Evolutionary conservation across 164 flowering plant genomes (phyloP), one percentile per base, ranked within the genome.

Genomic region (Vitis labrusca): DNA sequence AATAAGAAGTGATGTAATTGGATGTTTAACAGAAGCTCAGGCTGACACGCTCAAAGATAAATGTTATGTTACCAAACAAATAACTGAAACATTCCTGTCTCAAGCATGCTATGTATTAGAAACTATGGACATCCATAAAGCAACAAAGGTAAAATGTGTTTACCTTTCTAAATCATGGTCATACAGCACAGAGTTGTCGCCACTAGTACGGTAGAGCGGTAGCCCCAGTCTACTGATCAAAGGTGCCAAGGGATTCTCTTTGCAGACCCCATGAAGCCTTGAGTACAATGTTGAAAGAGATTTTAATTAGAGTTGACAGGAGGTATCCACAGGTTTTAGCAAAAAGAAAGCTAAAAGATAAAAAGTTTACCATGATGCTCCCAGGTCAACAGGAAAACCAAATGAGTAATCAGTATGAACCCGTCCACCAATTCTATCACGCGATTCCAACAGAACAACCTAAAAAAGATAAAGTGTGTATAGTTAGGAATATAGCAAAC

Each of bases 151-250:
- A 2, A 55, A 14, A 32, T 47, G 14, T 48, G 16, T 57, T 58
- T 75, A 89, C 98, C 98, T 93, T 71, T 96, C 99, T 64, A 96
- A 70, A 72, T 96, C 99, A 83, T 96, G 98, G 79, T 96, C 99
- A 85, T 93, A 93, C 74, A 96, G 66, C 62, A 93, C 95, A 30
- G 99, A 96, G 81, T 96, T 89, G 79, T 93, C 99, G 63, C 97
- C 98, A 72, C 99, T 93, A 2, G 99, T 96, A 60, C 99, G 91
- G 70, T 96, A 93, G 49, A 93, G 82, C 0, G 98, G 99, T 55
- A 93, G 72, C 54, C 95, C 97, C 11, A 96, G 76, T 77, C 86
- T 88, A 15, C 95, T 87, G 70, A 96, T 96, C 73, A 96, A 56
- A 9, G 95, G 86, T 55, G 98, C 98, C 80, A 96, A 77, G 29